Evolutionary conservation across 208 protist genomes (phyloP).

Genomic region (Jaenimonas drosophilae): DNA sequence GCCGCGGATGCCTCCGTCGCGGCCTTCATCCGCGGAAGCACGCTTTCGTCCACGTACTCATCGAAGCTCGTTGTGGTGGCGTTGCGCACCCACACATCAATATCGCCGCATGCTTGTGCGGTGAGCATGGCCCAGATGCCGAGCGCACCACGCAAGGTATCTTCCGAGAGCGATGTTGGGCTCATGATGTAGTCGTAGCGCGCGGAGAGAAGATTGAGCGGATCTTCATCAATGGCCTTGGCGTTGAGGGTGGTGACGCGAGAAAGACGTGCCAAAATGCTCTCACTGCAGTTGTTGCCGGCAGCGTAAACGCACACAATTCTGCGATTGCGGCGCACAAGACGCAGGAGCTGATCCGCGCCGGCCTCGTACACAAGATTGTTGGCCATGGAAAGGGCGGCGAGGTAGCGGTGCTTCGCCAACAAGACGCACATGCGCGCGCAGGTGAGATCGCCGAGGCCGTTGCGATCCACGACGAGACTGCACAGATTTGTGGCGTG

Average conservation of each 20-base stretch:
- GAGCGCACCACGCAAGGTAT: conserved; percentile 41
- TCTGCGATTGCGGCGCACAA: conserved; percentile 50
- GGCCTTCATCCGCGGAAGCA: conserved; percentile 14
- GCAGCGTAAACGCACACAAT: conserved; percentile 26
- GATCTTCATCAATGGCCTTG: conserved; percentile 27
- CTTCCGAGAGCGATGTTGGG: conserved; percentile 28
- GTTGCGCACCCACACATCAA: conserved; percentile 57
- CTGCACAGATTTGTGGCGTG: conserved; percentile 45
- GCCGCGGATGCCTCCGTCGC: conserved; percentile 14
- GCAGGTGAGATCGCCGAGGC: conserved; percentile 50
- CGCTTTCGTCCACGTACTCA: conserved; percentile 17
- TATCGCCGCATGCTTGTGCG: conserved; percentile 36
- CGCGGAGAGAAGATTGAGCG: conserved; percentile 48
- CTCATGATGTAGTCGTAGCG: conserved; percentile 44
- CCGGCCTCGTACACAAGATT: conserved; percentile 74
- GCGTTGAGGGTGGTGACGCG: conserved; percentile 18
- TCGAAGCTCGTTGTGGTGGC: conserved; percentile 33
- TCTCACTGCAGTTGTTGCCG: conserved; percentile 42
- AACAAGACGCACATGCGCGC: conserved; percentile 57
- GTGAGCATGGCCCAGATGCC: conserved; percentile 74
- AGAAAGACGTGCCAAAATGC: conserved; percentile 30
- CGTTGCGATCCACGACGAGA: conserved; percentile 54
- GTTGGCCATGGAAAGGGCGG: conserved; percentile 22
- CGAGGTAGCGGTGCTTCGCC: conserved; percentile 41
- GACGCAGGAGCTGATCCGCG: conserved; percentile 57